Evolutionary conservation across 345 rosid genomes (phyloP).

Genomic region (rapeseed (Brassica napus)): DNA sequence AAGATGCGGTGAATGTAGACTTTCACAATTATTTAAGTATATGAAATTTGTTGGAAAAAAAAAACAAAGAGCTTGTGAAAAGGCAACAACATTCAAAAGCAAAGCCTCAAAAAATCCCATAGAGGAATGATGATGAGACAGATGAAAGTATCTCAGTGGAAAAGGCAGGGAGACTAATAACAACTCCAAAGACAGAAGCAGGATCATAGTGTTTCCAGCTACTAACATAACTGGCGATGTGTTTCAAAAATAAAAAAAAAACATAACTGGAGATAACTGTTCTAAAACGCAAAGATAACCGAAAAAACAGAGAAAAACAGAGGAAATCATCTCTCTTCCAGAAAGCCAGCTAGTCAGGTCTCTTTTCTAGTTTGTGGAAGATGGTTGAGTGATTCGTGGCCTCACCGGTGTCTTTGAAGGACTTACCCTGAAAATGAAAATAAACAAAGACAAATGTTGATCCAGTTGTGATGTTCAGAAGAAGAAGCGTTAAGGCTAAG

Average conservation of each 20-base stretch:
- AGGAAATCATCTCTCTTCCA: too few relatives aligned
- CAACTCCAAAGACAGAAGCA: constrained; percentile 43
- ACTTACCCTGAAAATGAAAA: constrained; percentile 55
- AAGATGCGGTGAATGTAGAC: too few relatives aligned
- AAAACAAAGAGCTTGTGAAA: background rate
- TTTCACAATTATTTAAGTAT: too few relatives aligned
- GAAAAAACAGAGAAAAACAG: background rate
- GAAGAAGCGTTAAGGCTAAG: background rate
- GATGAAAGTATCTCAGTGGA: constrained; percentile 17
- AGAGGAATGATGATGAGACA: constrained; percentile 23
- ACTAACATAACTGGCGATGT: constrained; percentile 38
- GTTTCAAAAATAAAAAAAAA: background rate
- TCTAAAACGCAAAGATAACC: constrained; percentile 41
- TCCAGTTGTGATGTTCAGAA: background rate
- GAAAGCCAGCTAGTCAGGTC: constrained; percentile 19
- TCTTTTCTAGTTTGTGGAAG: constrained; percentile 29
- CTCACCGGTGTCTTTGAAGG: constrained; percentile 88
- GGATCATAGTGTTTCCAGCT: constrained; percentile 44
- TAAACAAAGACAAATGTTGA: background rate
- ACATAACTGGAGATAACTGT: constrained; percentile 40
- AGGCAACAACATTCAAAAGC: constrained; percentile 10
- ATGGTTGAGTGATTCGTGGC: constrained; percentile 61
- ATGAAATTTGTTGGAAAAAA: too few relatives aligned
- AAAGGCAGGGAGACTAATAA: constrained; percentile 23
- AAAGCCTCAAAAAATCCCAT: constrained; percentile 11